Evolutionary conservation across 164 flowering plant species (phyloP).

Genomic region (Taxillus chinensis): DNA sequence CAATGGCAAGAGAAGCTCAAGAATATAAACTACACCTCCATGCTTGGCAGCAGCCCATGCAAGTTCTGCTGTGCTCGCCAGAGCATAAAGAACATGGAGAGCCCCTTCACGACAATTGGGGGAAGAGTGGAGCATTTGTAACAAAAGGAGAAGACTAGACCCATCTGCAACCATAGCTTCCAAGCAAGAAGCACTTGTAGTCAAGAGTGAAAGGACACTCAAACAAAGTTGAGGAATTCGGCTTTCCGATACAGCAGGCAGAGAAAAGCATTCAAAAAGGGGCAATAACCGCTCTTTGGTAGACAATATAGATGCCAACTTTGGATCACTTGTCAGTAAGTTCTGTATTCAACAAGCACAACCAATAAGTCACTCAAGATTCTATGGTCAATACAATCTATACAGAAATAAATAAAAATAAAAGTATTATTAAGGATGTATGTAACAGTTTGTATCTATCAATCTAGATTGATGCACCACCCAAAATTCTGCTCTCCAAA

Average conservation of each 20-base stretch:
- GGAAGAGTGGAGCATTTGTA: conserved; percentile 88
- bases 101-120: conserved; percentile 92
- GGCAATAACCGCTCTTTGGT: conserved; percentile 85
- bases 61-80: conserved; percentile 97
- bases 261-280: conserved; percentile 89
- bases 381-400: background rate
- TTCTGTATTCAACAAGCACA: conserved; percentile 42
- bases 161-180: conserved; percentile 99
- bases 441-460: background rate
- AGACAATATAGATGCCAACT: conserved; percentile 76
- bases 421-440: background rate
- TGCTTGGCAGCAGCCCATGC: conserved; percentile 99
- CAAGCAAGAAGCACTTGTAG: conserved; percentile 87
- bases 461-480: no score
- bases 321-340: conserved; percentile 72
- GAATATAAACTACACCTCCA: conserved; percentile 98
- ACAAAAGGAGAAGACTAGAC: conserved; percentile 72
- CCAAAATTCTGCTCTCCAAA: background rate
- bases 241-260: conserved; percentile 58
- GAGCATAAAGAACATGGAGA: conserved; percentile 94
- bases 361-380: background rate
- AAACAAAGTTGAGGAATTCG: conserved; percentile 84
- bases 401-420: background rate
- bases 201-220: conserved; percentile 75
- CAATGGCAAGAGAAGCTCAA: conserved; percentile 84